Evolutionary conservation across 306 rosid genomes (phyloP).

Genomic region (Quercus mongolica): DNA sequence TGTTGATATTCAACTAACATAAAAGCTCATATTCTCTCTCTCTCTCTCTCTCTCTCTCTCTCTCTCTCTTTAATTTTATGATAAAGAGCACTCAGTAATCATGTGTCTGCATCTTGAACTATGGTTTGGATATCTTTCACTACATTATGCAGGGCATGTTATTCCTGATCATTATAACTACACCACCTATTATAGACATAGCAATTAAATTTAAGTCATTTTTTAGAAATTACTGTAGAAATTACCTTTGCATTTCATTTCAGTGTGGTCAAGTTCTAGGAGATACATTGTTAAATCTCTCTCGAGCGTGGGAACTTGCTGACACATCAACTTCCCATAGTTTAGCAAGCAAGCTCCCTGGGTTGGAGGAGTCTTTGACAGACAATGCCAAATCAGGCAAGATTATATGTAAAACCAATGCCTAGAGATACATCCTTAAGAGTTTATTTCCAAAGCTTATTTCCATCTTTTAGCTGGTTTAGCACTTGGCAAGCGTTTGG

Average conservation of each 20-base stretch:
- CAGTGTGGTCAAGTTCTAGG: too few relatives aligned
- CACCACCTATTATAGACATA: not conserved
- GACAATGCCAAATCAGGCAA: slow-evolving; percentile 76
- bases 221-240: too few relatives aligned
- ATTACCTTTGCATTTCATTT: too few relatives aligned
- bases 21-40: not conserved
- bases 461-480: slow-evolving; percentile 28
- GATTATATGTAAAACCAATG: slow-evolving; percentile 11
- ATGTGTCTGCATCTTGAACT: not conserved
- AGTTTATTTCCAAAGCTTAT: slow-evolving; percentile 21
- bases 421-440: slow-evolving; percentile 15
- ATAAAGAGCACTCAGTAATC: not conserved
- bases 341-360: slow-evolving; percentile 62
- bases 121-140: not conserved
- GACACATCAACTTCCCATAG: slow-evolving; percentile 70
- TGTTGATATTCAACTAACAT: not conserved
- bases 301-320: slow-evolving; percentile 86
- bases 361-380: slow-evolving; percentile 50
- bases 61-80: not conserved
- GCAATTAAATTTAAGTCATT: too few relatives aligned
- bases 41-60: too few relatives aligned
- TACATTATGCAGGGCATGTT: not conserved
- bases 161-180: not conserved
- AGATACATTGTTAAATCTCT: slow-evolving; percentile 70
- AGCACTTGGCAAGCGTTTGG: slow-evolving; percentile 88